phyloP scores from a whole-genome alignment of 2,329 filamentous ascomycete species.

The Lecanicillium sp. region DNA sequence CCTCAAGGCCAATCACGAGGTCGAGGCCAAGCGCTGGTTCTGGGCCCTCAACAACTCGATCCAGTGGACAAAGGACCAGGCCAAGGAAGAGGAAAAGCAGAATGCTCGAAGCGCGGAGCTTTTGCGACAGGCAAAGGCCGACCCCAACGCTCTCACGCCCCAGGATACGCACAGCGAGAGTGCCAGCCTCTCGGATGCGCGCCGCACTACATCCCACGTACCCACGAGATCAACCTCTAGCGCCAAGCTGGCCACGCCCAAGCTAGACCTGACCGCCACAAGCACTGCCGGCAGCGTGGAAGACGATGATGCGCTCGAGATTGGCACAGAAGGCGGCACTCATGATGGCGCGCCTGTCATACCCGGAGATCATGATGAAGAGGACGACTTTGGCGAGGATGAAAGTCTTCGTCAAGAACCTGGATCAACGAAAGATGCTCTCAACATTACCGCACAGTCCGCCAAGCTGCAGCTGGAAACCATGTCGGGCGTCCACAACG shows the following conservation, averaged over 20 bases:
- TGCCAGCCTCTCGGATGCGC: constrained; percentile 40
- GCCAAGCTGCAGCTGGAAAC: constrained; percentile 88
- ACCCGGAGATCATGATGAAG: constrained; percentile 54
- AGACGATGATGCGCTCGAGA: constrained; percentile 44
- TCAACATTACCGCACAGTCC: constrained; percentile 95
- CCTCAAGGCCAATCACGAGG: constrained; percentile 93
- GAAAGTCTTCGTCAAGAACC: constrained; percentile 68
- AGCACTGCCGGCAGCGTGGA: constrained; percentile 42
- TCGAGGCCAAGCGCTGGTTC: constrained; percentile 97
- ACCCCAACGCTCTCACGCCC: constrained; percentile 41
- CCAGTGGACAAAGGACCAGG: constrained; percentile 96
- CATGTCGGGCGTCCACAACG: constrained; percentile 75
- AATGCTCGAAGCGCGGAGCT: constrained; percentile 67
- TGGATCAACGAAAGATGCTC: constrained; percentile 78
- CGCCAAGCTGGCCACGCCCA: constrained; percentile 21
- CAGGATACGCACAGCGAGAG: constrained; percentile 42
- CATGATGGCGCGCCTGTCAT: constrained; percentile 27
- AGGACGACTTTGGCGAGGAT: constrained; percentile 65
- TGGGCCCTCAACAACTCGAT: constrained; percentile 99
- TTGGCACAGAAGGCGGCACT: constrained; percentile 33
- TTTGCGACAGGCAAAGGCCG: constrained; percentile 70
- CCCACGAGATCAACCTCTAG: constrained; percentile 19
- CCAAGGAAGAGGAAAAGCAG: constrained; percentile 77
- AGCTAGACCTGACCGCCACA: constrained; percentile 26
- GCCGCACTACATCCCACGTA: constrained; percentile 36